Evolutionary conservation across 1,284 basidiomycete genomes (phyloP), one percentile per base, ranked within the genome.

Genomic region (Puccinia coronata): DNA sequence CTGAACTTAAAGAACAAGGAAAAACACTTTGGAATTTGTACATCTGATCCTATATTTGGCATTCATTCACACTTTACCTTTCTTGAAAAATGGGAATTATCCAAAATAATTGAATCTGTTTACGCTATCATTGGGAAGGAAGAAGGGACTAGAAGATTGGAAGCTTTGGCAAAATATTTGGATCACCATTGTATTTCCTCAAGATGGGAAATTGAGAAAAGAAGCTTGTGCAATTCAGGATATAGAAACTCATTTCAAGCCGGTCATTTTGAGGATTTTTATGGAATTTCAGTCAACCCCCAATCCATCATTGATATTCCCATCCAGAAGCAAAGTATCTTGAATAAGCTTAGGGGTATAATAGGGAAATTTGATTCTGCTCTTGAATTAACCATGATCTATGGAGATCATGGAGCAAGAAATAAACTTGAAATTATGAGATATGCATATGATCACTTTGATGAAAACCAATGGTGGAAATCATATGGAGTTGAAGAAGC

Each of bases 61-160:
- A 31, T 63, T 31, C 23, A 63, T 63, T 4, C 36, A 63, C 18
- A 16, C 6, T 63, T 63, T 23, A 0, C 39, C 6, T 8, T 31
- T 1, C 59, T 63, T 39, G 11, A 36, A 6, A 20, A 23, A 6
- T 18, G 11, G 23, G 39, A 39, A 5, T 39, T 63, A 23, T 18
- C 18, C 12, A 63, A 63, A 39, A 23, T 63, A 1, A 36, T 39
- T 18, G 18, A n/a, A 1, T 63, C 34, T 23, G 23, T 63, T 25
- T 63, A 63, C 34, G 23, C 20, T 6, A 63, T 39, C 36, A 18
- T 63, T 39, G 59, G 59, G 18, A 63, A 63, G 34, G 59, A 63
- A 39, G 59, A 63, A 63, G 59, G 34, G 34, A 63, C 59, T 23
- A 34, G 59, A 23, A 63, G 59, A 20, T 39, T 63, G 34, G 59